Percentiles rank a stretch among this genome's conserved stretches.
Conservation (phyloP, 2,329 filamentous ascomycete genomes). For the Apiospora pterosperma region DNA sequence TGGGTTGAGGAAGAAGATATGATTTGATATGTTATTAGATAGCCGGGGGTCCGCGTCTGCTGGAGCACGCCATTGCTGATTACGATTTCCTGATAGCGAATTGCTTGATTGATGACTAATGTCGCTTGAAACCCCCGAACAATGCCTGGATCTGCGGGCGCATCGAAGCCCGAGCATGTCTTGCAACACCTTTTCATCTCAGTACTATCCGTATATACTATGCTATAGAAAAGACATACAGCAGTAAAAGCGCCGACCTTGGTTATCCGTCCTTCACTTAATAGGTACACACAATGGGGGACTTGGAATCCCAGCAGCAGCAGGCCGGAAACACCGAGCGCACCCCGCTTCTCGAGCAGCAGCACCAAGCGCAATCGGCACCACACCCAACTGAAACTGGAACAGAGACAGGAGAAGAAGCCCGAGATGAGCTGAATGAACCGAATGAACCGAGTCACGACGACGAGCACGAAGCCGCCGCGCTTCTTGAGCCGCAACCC, state of each 20-base stretch:
- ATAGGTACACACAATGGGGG: neutral
- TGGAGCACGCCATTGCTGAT: slow-evolving; percentile 1
- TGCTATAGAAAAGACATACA: neutral
- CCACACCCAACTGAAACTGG: neutral
- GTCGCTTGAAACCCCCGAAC: neutral
- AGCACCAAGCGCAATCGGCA: neutral
- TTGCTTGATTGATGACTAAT: neutral
- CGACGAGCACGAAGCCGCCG: slow-evolving; percentile 16
- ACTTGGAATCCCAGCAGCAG: neutral
- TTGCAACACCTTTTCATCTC: neutral
- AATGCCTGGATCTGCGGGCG: neutral
- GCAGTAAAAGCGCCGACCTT: neutral
- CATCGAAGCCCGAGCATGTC: neutral
- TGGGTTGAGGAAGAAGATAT: neutral
- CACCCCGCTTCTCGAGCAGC: neutral
- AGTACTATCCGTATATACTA: neutral
- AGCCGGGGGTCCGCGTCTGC: no score
- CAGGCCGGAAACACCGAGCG: neutral
- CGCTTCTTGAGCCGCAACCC: slow-evolving; percentile 16
- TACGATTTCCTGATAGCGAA: no score
- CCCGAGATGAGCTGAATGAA: no score
- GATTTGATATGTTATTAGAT: no score
- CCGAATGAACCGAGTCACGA: neutral
- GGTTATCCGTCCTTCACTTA: neutral
- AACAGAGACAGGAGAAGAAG: neutral